Evolutionary conservation across 1,284 basidiomycete genomes (phyloP).

Genomic region (Naganishia sp.): DNA sequence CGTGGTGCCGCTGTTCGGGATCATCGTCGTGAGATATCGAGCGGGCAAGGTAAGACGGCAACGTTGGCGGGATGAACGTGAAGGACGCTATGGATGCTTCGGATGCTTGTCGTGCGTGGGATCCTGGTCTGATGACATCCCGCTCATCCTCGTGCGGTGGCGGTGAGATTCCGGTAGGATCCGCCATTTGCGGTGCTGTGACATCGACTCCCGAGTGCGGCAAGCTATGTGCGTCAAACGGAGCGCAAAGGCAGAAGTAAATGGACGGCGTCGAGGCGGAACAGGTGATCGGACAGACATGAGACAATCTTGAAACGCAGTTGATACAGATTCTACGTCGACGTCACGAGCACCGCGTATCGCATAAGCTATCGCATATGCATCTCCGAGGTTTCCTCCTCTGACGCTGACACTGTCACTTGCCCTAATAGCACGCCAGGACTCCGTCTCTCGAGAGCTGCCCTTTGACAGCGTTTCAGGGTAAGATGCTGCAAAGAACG

Average conservation of each 20-base stretch:
- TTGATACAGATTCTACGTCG: conserved; percentile 14
- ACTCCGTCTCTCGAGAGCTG: no score
- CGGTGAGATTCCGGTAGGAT: no score
- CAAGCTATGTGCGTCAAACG: no score
- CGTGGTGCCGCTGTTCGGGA: conserved; percentile 14
- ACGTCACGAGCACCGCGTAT: neutral
- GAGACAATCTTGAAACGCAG: neutral
- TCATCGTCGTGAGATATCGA: conserved; percentile 16
- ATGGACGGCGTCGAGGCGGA: neutral
- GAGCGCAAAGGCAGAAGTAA: no score
- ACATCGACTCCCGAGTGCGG: no score
- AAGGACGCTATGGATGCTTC: conserved; percentile 12
- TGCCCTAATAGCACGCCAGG: no score
- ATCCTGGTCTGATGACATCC: conserved; percentile 1
- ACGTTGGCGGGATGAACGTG: conserved; percentile 9
- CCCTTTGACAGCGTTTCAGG: no score
- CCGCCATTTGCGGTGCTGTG: no score
- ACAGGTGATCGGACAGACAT: neutral
- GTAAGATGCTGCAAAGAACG: no score
- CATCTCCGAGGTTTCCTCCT: no score
- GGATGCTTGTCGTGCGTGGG: neutral
- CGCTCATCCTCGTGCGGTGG: neutral
- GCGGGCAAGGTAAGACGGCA: conserved; percentile 29
- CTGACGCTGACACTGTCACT: no score
- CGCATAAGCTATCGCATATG: no score